phyloP scores from a whole-genome alignment of 208 protist species.

The Paratrypanosoma confusum region DNA sequence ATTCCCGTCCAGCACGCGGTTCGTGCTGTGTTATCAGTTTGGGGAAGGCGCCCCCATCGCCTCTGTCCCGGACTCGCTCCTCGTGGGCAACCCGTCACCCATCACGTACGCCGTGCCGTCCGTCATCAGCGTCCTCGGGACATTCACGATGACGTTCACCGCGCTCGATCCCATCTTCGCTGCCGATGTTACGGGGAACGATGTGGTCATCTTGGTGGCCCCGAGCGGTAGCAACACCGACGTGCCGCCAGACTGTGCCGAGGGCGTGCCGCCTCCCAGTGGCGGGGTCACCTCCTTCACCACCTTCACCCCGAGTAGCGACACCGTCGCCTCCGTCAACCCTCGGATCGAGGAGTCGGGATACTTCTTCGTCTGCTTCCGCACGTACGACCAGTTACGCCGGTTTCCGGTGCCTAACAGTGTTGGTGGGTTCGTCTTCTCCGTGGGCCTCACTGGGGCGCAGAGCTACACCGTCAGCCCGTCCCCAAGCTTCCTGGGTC shows the following conservation, averaged over 20 bases:
- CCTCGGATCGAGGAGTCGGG: slow-evolving; percentile 34
- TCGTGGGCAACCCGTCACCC: slow-evolving; percentile 47
- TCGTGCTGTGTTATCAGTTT: slow-evolving; percentile 72
- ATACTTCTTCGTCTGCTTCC: slow-evolving; percentile 81
- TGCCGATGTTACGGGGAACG: slow-evolving; percentile 16
- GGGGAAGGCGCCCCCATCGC: slow-evolving; percentile 19
- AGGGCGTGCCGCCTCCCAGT: slow-evolving; percentile 14
- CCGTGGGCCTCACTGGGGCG: slow-evolving; percentile 65
- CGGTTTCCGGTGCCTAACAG: slow-evolving; percentile 52
- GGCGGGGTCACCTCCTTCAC: slow-evolving; percentile 47
- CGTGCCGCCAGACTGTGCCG: slow-evolving; percentile 27
- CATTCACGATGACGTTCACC: slow-evolving; percentile 55
- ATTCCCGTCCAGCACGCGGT: slow-evolving; percentile 37
- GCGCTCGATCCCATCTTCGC: slow-evolving; percentile 61
- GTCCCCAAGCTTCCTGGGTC: slow-evolving; percentile 50
- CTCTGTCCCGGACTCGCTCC: slow-evolving; percentile 44
- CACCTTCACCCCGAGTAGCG: slow-evolving; percentile 38
- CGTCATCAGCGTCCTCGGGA: slow-evolving; percentile 20
- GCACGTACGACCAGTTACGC: slow-evolving; percentile 36
- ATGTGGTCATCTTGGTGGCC: slow-evolving; percentile 33
- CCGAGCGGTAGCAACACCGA: slow-evolving; percentile 1
- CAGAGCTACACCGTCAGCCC: slow-evolving; percentile 66
- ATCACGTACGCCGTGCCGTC: slow-evolving; percentile 60
- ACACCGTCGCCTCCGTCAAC: slow-evolving; percentile 35
- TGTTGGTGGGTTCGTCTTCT: slow-evolving; percentile 64